Evolutionary conservation across 305 asterid species (phyloP), one percentile per base, ranked within the genome.

Genomic region (Fraxinus floribunda): DNA sequence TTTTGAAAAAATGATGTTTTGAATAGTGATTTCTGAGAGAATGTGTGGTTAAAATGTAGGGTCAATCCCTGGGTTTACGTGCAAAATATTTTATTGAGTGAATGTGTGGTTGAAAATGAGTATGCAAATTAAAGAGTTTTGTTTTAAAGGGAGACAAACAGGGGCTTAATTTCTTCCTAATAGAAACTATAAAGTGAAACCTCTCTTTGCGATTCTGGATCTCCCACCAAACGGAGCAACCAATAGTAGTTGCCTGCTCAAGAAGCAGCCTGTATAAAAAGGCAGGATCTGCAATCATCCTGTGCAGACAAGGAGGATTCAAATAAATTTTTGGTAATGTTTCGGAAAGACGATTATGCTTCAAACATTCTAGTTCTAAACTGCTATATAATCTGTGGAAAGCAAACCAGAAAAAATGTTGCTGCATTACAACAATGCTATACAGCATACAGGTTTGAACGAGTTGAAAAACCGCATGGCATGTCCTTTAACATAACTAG

Each of bases 211-310:
- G 97, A 88, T 86, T 97, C 86, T 91, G 92, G 81, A 97, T 83
- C 91, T 97, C 99, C 97, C 97, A 93, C 97, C 94, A 90, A 78
- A 87, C 97, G 64, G 99, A 92, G 87, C 97, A 94, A 80, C 99
- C 98, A 85, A 95, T 89, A 36, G 99, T 91, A 76, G 95, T 80
- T 81, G 90, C 93, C 92, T 94, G 99, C 90, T 97, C 99, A 13
- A 97, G 89, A 83, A 97, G 95, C 78, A 97, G 90, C 90, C 88
- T 92, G 89, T 87, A 81, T 79, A 95, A 80, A 86, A 97, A 97
- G 70, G 97, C 94, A 41, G 99, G 99, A 85, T 97, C 99, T 82
- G 99, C 99, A 76, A 97, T 93, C 99, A 94, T 91, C 93, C 99
- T 94, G 96, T 55, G 44, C 57, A 84, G 83, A 80, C 70, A 81